A percentile compares a stretch with the other conserved stretches of the same genome.
These are phyloP conservation scores for Lupinus albus DNA, from an alignment of 306 rosid genomes.

Conservation along the genomic window DNA sequence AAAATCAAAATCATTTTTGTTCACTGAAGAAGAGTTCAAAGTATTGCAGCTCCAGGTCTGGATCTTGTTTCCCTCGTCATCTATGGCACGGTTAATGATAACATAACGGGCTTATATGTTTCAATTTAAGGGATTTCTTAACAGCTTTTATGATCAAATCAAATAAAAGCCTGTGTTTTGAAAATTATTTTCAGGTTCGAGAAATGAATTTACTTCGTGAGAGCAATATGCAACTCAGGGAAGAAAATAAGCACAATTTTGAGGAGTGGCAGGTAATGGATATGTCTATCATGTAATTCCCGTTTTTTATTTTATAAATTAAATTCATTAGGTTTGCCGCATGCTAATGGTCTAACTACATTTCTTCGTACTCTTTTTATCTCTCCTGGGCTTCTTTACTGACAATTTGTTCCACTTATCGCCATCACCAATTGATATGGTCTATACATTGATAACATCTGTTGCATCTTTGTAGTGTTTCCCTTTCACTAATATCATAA, in stretches of 20 bases:
- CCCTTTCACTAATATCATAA: too few relatives aligned
- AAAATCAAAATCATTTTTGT: constrained; percentile 71
- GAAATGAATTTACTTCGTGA: constrained; percentile 96
- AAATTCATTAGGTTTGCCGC: not conserved
- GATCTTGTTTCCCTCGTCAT: not conserved
- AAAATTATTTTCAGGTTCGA: constrained; percentile 63
- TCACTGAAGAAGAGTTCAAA: constrained; percentile 87
- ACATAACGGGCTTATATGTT: too few relatives aligned
- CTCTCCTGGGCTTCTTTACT: not conserved
- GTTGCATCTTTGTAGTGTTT: too few relatives aligned
- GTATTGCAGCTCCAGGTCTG: constrained; percentile 82
- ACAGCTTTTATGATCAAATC: not conserved
- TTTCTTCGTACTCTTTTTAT: not conserved
- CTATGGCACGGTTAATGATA: not conserved
- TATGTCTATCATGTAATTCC: not conserved
- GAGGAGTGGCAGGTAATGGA: constrained; percentile 86
- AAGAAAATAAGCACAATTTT: constrained; percentile 96
- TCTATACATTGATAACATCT: not conserved
- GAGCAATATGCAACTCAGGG: constrained; percentile 94
- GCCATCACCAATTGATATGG: not conserved
- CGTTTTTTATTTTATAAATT: not conserved
- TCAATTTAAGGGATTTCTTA: too few relatives aligned
- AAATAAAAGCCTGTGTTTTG: constrained; percentile 11
- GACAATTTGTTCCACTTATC: constrained; percentile 1
- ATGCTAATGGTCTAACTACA: constrained; percentile 9